Percentiles rank a stretch among this genome's conserved stretches.
These are phyloP conservation scores for Theobroma grandiflorum DNA, from an alignment of 441 rosid species.

Conservation along the genomic window DNA sequence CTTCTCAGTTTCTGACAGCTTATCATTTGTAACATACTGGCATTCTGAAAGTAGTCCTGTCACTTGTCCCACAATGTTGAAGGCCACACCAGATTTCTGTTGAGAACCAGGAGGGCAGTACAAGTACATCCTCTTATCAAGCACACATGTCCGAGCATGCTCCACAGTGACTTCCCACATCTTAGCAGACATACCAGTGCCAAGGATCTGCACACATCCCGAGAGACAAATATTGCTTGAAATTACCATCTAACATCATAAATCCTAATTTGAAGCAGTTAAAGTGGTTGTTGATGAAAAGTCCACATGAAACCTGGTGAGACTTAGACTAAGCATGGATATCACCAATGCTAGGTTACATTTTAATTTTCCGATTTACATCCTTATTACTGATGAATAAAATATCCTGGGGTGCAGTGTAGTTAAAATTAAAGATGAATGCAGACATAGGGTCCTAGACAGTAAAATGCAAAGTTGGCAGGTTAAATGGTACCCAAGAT, in stretches of 20 bases:
- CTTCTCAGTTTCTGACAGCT: conserved; percentile 85
- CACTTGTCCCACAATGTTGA: conserved; percentile 90
- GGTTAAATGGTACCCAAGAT: neutral
- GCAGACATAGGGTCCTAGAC: neutral
- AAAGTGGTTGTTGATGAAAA: neutral
- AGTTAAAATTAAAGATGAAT: neutral
- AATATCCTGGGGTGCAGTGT: neutral
- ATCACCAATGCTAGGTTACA: neutral
- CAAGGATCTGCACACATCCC: conserved; percentile 72
- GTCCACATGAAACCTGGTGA: neutral
- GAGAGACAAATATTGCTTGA: conserved; percentile 11
- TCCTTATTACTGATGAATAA: neutral
- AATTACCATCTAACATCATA: neutral
- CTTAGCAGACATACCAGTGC: conserved; percentile 98
- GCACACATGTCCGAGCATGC: conserved; percentile 84
- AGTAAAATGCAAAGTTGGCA: neutral
- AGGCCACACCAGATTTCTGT: conserved; percentile 80
- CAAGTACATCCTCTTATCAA: conserved; percentile 70
- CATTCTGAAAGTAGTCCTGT: conserved; percentile 71
- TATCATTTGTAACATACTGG: conserved; percentile 66
- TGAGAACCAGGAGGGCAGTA: conserved; percentile 65
- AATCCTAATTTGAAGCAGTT: conserved; percentile 24
- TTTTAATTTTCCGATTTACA: neutral
- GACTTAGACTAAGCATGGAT: conserved; percentile 7
- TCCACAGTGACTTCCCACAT: conserved; percentile 97